Evolutionary conservation across 768 basidiomycete species (phyloP).

Genomic region (Boletus sp.): DNA sequence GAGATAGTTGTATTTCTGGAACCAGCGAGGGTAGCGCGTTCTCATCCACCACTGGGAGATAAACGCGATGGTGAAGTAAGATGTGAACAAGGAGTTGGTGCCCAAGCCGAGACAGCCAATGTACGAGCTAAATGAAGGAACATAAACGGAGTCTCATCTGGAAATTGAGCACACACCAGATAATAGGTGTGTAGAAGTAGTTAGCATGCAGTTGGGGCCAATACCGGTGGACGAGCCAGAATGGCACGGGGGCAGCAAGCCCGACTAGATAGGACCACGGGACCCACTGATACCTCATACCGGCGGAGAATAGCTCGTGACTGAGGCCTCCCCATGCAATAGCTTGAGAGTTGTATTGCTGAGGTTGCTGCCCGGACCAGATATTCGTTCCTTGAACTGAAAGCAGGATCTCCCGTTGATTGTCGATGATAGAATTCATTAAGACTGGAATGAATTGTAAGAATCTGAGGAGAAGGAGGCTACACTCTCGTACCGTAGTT

Average conservation of each 20-base stretch:
- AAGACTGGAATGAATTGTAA: constrained; percentile 40
- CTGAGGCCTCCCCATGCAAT: constrained; percentile 40
- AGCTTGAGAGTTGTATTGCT: constrained; percentile 32
- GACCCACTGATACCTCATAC: constrained; percentile 38
- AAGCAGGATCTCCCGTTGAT: constrained; percentile 47
- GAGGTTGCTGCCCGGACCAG: constrained; percentile 32
- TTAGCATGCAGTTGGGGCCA: constrained; percentile 32
- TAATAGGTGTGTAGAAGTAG: constrained; percentile 29
- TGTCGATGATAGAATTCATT: constrained; percentile 57
- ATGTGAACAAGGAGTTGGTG: constrained; percentile 26
- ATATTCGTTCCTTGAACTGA: constrained; percentile 50
- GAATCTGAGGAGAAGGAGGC: neutral
- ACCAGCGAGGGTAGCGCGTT: constrained; percentile 35
- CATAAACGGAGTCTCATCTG: neutral
- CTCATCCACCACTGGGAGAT: constrained; percentile 39
- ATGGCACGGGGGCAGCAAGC: constrained; percentile 36
- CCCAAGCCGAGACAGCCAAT: constrained; percentile 21
- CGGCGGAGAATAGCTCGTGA: constrained; percentile 32
- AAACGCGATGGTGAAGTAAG: constrained; percentile 25
- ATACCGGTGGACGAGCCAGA: constrained; percentile 38
- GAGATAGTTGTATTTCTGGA: constrained; percentile 37
- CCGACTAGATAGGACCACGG: constrained; percentile 35
- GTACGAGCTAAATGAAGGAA: constrained; percentile 8
- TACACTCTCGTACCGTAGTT: constrained; percentile 37
- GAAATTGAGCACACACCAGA: constrained; percentile 18